These are phyloP conservation scores for Orbilia brochopaga DNA, from an alignment of 2,329 filamentous ascomycete genomes.

Conservation along the genomic window DNA sequence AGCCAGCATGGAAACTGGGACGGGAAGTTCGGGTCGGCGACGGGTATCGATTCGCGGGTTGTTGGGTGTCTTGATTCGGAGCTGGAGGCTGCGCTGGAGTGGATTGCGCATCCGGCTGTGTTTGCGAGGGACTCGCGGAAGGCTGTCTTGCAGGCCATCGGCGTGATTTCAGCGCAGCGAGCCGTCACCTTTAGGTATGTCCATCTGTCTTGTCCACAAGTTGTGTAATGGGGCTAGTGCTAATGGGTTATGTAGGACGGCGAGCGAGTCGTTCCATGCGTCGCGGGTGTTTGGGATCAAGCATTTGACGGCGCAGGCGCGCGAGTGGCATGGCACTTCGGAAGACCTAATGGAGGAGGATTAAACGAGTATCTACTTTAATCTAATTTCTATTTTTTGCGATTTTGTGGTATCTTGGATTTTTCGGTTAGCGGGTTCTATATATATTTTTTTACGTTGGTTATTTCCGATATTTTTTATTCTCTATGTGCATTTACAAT, in stretches of 20 bases:
- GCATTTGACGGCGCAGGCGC: slow-evolving; percentile 78
- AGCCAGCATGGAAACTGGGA: slow-evolving; percentile 56
- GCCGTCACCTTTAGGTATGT: slow-evolving; percentile 76
- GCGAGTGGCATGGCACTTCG: slow-evolving; percentile 79
- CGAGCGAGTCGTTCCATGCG: slow-evolving; percentile 89
- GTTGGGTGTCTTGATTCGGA: slow-evolving; percentile 89
- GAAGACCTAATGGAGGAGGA: slow-evolving; percentile 55
- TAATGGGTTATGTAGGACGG: slow-evolving; percentile 61
- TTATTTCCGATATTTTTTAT: too few species aligned
- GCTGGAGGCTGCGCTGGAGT: slow-evolving; percentile 87
- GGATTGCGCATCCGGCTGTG: slow-evolving; percentile 95
- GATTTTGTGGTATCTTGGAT: slow-evolving; percentile 45
- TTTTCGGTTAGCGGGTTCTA: slow-evolving; percentile 52
- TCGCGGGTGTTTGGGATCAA: slow-evolving; percentile 80
- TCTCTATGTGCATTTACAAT: slow-evolving; percentile 36
- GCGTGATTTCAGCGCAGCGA: slow-evolving; percentile 91
- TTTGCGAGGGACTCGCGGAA: slow-evolving; percentile 94
- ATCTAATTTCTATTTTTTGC: slow-evolving; percentile 39
- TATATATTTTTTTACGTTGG: slow-evolving; percentile 11
- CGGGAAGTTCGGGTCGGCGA: slow-evolving; percentile 66
- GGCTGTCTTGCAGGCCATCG: slow-evolving; percentile 92
- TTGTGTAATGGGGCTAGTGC: neutral
- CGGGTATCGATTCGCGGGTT: slow-evolving; percentile 81
- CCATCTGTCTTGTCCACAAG: neutral
- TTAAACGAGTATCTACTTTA: slow-evolving; percentile 36